Conservation (phyloP, 306 rosid species). For the Chamaecrista fasciculata region DNA sequence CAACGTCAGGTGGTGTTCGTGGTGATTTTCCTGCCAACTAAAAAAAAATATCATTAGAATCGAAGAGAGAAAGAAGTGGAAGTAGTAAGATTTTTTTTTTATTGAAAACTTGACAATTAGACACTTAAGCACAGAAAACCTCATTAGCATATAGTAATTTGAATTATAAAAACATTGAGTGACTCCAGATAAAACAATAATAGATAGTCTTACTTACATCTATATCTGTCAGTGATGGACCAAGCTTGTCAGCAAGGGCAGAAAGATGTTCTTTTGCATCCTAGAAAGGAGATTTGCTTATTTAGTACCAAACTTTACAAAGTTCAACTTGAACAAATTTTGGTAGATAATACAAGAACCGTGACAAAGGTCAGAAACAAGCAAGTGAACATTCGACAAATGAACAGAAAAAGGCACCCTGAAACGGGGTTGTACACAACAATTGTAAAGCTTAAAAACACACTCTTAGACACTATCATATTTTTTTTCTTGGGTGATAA, state of each 20-base stretch:
- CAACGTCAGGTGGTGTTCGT: slow-evolving; percentile 49
- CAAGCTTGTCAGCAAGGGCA: slow-evolving; percentile 96
- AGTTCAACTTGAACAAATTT: slow-evolving; percentile 10
- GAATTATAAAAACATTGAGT: slow-evolving; percentile 5
- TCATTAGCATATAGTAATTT: neutral
- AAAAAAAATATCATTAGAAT: slow-evolving; percentile 30
- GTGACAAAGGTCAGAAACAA: slow-evolving; percentile 16
- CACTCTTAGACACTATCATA: neutral
- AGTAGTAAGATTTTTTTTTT: slow-evolving; percentile 20
- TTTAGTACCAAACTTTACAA: slow-evolving; percentile 37
- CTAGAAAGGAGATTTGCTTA: slow-evolving; percentile 49
- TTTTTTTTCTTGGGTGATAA: neutral
- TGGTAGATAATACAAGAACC: slow-evolving; percentile 20
- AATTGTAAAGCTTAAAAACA: neutral
- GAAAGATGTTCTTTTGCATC: slow-evolving; percentile 96
- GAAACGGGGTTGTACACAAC: neutral
- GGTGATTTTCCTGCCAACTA: slow-evolving; percentile 87
- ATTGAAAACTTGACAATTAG: slow-evolving; percentile 8
- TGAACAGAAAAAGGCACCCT: neutral
- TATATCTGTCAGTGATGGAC: slow-evolving; percentile 82
- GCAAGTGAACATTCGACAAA: slow-evolving; percentile 16
- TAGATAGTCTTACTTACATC: slow-evolving; percentile 55
- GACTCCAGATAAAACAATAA: slow-evolving; percentile 20
- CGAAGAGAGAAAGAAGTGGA: slow-evolving; percentile 22
- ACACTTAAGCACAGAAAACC: neutral